phyloP scores from a whole-genome alignment of 176 grass and related monocot species.

The bread wheat (Triticum aestivum) region IWGSC_CS_RefSeq_v2.1 NC_057805.1:396107609-396108108 shows the following conservation, averaged over 20 bases:
- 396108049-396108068: neutral
- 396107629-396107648: too few relatives aligned
- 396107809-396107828: neutral
- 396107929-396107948: slow-evolving; percentile 3
- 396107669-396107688: too few relatives aligned
- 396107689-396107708: too few relatives aligned
- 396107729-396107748: too few relatives aligned
- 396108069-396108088: neutral
- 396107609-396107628: too few relatives aligned
- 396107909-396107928: slow-evolving; percentile 11
- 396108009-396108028: neutral
- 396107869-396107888: slow-evolving; percentile 40
- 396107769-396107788: too few relatives aligned
- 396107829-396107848: neutral
- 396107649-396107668: too few relatives aligned
- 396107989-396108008: neutral
- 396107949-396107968: slow-evolving; percentile 22
- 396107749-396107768: too few relatives aligned
- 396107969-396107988: slow-evolving; percentile 21
- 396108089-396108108: neutral
- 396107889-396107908: neutral
- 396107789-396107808: neutral
- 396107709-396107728: too few relatives aligned
- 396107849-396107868: neutral
- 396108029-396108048: slow-evolving; percentile 21